Evolutionary conservation across 1,139 yeast genomes (phyloP).

Genomic region (Candida buenavistaensis): DNA sequence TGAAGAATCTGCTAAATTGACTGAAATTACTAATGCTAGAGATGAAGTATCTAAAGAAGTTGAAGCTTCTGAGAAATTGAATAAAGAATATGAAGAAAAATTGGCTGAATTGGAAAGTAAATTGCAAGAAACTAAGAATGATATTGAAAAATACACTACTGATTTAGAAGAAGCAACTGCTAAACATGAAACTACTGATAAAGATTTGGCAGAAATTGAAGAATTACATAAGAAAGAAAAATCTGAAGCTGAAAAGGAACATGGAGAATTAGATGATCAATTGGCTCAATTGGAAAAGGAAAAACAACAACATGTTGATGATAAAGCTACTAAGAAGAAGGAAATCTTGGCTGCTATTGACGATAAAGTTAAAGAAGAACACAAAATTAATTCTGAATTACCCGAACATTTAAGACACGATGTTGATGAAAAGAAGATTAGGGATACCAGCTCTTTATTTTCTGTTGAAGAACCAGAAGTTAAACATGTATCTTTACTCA

Average conservation of each 20-base stretch:
- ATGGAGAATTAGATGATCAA: conserved; percentile 34
- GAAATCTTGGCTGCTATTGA: conserved; percentile 34
- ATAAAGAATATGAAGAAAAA: conserved; percentile 36
- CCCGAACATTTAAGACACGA: conserved; percentile 54
- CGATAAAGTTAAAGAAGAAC: conserved; percentile 41
- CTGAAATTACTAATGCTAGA: conserved; percentile 39
- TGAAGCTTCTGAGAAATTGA: conserved; percentile 28
- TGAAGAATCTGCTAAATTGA: conserved; percentile 38
- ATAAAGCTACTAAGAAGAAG: conserved; percentile 33
- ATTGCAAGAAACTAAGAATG: conserved; percentile 38
- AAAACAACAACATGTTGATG: conserved; percentile 28
- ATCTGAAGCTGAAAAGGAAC: conserved; percentile 24
- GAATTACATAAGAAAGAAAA: conserved; percentile 25
- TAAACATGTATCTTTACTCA: conserved; percentile 17
- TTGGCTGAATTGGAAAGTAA: conserved; percentile 37
- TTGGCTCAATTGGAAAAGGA: conserved; percentile 29
- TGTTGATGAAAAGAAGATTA: conserved; percentile 39
- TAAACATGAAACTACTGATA: conserved; percentile 34
- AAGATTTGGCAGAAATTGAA: conserved; percentile 32
- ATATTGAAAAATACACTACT: conserved; percentile 33
- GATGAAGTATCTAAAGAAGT: conserved; percentile 39
- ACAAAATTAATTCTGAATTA: conserved; percentile 46
- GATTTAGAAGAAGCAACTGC: conserved; percentile 32
- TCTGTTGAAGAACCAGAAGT: conserved; percentile 27
- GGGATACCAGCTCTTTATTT: conserved; percentile 44